Base-by-base conservation (phyloP, 768 basidiomycete genomes). In the Dioszegia aurantiaca region DNA sequence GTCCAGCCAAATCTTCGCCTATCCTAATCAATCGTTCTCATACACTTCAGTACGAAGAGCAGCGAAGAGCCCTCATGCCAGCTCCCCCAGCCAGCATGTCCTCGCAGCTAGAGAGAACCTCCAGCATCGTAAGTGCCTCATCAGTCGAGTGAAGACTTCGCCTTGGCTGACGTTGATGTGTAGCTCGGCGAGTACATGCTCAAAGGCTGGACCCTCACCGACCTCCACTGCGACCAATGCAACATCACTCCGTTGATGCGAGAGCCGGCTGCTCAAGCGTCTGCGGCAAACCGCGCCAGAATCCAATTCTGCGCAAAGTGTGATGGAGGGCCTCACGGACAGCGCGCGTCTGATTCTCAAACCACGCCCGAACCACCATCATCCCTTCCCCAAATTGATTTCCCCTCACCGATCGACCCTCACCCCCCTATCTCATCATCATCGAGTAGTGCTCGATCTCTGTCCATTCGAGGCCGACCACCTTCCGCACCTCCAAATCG, bases 161-260 rank as follows among this genome's bases (percentile, higher is more conserved):
- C n/a, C n/a, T n/a, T n/a, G n/a, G n/a, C n/a, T n/a, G n/a, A n/a
- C n/a, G n/a, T n/a, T n/a, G n/a, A n/a, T n/a, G n/a, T 24, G 23
- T 21, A 76, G 75, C 69, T 76, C 49, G 75, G 75, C 53, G 75
- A 74, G 43, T 76, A 76, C 56, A 76, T 76, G 75, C 63, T 76
- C 43, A 74, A 74, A 60, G 75, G 75, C 23, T 76, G 75, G 75
- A 76, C 75, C 2, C 44, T 76, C 21, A 74, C 75, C 43, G 73
- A 71, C 49, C 59, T 73, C 16, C 70, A 72, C 49, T 76, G 75
- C 56, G 56, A 63, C 14, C 27, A 23, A 26, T 76, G 75, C 42
- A 55, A 59, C 23, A 49, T 63, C 43, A 74, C 75, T 0, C 75
- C 75, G 12, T 51, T 76, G 2, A 76, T 76, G 75, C 48, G 75